Evolutionary conservation across 2,329 filamentous ascomycete species (phyloP).

Genomic region (Chrysosporium keratinophilum): DNA sequence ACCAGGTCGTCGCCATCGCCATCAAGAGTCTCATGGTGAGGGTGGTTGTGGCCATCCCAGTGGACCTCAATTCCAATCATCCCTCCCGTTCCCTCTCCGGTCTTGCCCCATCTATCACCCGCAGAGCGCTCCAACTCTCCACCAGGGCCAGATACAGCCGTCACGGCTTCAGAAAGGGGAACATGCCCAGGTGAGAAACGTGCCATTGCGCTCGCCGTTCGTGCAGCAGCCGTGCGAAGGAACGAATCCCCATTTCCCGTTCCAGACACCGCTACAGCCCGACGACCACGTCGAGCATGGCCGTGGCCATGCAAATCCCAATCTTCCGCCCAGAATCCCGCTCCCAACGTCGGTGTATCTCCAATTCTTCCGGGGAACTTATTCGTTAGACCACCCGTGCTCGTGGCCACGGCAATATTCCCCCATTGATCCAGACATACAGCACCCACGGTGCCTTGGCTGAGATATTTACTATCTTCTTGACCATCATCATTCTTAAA

Average conservation of each 20-base stretch:
- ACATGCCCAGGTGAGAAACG: constrained; percentile 43
- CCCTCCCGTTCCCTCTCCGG: constrained; percentile 71
- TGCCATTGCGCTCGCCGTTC: constrained; percentile 63
- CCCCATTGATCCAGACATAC: constrained; percentile 71
- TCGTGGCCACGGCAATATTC: constrained; percentile 56
- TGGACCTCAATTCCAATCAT: constrained; percentile 63
- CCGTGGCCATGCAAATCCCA: constrained; percentile 47
- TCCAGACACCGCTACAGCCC: constrained; percentile 55
- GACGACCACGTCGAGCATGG: constrained; percentile 19
- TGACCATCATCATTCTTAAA: constrained; percentile 30
- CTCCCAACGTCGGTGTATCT: constrained; percentile 72
- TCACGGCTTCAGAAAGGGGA: constrained; percentile 49
- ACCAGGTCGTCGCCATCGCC: constrained; percentile 12
- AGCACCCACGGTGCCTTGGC: constrained; percentile 75
- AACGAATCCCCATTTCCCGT: constrained; percentile 88
- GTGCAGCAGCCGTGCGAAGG: constrained; percentile 58
- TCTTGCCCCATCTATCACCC: constrained; percentile 59
- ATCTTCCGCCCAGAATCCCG: constrained; percentile 83
- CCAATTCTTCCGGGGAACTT: constrained; percentile 77
- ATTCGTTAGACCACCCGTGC: constrained; percentile 72
- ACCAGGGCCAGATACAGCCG: constrained; percentile 55
- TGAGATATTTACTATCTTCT: constrained; percentile 52
- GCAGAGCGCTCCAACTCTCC: constrained; percentile 68
- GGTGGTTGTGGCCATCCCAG: constrained; percentile 39
- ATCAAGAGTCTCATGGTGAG: no score